A percentile compares a stretch with the other conserved stretches of the same genome.
These are phyloP conservation scores for Phoma sp. DNA, from an alignment of 2,329 filamentous ascomycete species.

Conservation along the genomic window DNA sequence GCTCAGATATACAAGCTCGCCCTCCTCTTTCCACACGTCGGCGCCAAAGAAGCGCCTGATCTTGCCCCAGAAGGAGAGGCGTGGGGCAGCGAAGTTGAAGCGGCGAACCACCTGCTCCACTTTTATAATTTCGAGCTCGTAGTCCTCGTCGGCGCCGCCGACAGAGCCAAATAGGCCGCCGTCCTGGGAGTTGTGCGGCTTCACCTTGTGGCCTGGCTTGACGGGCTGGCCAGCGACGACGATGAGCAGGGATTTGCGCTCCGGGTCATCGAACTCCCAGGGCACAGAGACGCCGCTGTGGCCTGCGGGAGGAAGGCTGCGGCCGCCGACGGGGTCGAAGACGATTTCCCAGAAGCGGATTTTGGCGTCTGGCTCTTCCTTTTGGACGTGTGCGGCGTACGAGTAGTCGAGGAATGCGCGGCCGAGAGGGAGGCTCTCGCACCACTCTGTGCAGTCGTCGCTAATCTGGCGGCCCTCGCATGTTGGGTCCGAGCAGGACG, in stretches of 20 bases:
- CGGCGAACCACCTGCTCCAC: constrained; percentile 32
- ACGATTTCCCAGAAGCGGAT: constrained; percentile 37
- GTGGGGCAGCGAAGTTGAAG: constrained; percentile 26
- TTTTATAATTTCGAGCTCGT: constrained; percentile 34
- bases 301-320: constrained; percentile 13
- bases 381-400: constrained; percentile 24
- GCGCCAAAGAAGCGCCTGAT: constrained; percentile 37
- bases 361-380: constrained; percentile 17
- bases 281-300: neutral
- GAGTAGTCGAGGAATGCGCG: constrained; percentile 29
- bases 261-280: constrained; percentile 29
- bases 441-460: constrained; percentile 24
- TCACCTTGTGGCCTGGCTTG: constrained; percentile 10
- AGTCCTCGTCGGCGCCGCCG: constrained; percentile 21
- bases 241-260: constrained; percentile 38
- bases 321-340: constrained; percentile 39
- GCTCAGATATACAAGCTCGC: constrained; percentile 34
- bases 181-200: constrained; percentile 18
- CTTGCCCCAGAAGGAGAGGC: constrained; percentile 23
- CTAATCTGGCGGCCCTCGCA: constrained; percentile 15
- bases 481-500: constrained; percentile 28
- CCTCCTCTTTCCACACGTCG: constrained; percentile 33
- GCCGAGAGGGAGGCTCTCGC: constrained; percentile 21
- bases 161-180: constrained; percentile 28
- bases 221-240: constrained; percentile 29